Percentiles rank a stretch among this genome's conserved stretches.
phyloP scores from a whole-genome alignment of 2,329 filamentous ascomycete genomes.

The Verticillium zaregamsianum region DNA sequence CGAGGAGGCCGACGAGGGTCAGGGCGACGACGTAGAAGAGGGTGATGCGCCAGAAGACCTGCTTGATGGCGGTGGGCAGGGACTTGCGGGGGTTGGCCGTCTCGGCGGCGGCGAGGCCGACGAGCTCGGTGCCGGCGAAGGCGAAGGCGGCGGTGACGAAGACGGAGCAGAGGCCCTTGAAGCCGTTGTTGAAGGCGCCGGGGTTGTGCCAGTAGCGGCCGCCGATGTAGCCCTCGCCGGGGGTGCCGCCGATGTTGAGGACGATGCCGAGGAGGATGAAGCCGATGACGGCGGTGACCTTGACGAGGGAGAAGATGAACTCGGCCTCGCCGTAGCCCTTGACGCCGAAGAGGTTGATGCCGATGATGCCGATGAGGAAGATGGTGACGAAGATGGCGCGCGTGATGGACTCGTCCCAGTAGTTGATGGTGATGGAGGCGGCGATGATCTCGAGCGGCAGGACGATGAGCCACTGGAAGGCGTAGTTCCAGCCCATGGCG shows the following conservation, averaged over 20 bases:
- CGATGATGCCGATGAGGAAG: constrained; percentile 71
- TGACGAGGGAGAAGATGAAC: constrained; percentile 82
- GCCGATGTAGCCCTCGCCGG: constrained; percentile 72
- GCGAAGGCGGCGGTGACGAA: constrained; percentile 75
- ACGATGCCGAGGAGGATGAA: constrained; percentile 88
- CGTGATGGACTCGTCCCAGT: constrained; percentile 65
- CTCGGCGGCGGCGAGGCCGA: constrained; percentile 73
- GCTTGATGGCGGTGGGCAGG: constrained; percentile 82
- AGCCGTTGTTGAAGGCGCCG: constrained; percentile 80
- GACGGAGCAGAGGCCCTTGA: constrained; percentile 76
- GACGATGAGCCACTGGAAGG: constrained; percentile 80
- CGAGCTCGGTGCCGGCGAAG: constrained; percentile 72
- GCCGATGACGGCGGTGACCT: constrained; percentile 79
- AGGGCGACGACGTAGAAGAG: constrained; percentile 87
- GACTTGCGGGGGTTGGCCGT: constrained; percentile 76
- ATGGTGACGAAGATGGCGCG: constrained; percentile 77
- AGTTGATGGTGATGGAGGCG: constrained; percentile 77
- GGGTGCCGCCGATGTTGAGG: constrained; percentile 77
- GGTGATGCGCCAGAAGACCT: constrained; percentile 91
- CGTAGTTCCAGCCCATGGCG: constrained; percentile 94
- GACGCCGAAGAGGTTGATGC: constrained; percentile 85
- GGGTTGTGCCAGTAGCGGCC: constrained; percentile 72
- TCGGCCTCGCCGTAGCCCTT: constrained; percentile 88
- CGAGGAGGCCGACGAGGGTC: constrained; percentile 74
- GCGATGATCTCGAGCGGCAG: constrained; percentile 84